phyloP scores from a whole-genome alignment of 352 stramenopile genomes.

The Pythium graminicola region DNA sequence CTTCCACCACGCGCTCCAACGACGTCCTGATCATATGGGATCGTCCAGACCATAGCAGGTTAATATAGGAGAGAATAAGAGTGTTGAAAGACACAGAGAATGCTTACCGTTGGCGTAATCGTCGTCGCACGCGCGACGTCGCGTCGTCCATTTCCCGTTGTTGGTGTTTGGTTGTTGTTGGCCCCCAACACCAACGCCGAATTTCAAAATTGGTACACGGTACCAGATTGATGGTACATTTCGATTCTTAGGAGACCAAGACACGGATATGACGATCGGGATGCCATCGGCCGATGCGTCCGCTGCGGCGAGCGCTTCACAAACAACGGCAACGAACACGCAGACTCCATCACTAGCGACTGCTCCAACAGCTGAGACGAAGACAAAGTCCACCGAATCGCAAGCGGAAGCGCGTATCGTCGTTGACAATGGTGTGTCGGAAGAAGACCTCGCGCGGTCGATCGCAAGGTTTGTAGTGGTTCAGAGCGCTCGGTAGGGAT shows the following conservation, averaged over 20 bases:
- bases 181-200: background rate
- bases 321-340: background rate
- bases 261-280: background rate
- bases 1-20: background rate
- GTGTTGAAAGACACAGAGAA: too few species aligned
- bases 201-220: slow-evolving; percentile 27
- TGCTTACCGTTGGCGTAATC: slow-evolving; percentile 21
- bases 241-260: background rate
- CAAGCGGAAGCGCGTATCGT: background rate
- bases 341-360: background rate
- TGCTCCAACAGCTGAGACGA: background rate
- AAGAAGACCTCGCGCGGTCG: slow-evolving; percentile 21
- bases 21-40: slow-evolving; percentile 7
- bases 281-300: background rate
- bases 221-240: slow-evolving; percentile 11
- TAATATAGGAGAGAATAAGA: too few species aligned
- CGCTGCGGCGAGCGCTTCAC: background rate
- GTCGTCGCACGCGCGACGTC: slow-evolving; percentile 9
- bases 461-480: slow-evolving; percentile 21
- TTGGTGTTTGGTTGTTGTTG: background rate
- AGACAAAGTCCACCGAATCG: slow-evolving; percentile 2
- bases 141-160: slow-evolving; percentile 7
- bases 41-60: background rate
- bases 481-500: background rate
- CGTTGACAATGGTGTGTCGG: slow-evolving; percentile 15